Evolutionary conservation across 208 protist genomes (phyloP).

Genomic region (Leishmania guyanensis): DNA sequence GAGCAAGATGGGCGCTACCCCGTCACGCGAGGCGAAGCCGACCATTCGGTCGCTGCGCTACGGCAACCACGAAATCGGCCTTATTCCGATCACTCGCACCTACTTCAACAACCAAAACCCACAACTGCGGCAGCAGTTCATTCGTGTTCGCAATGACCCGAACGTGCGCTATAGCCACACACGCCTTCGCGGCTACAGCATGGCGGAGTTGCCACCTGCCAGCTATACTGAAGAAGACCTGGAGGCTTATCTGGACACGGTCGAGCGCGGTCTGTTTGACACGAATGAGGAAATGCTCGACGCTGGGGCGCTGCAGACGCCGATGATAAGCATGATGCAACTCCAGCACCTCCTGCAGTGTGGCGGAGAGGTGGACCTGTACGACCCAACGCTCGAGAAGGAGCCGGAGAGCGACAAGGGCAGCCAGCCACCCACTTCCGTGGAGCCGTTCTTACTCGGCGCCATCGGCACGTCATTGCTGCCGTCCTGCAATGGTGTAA

Average conservation of each 20-base stretch:
- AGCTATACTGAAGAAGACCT: constrained; percentile 60
- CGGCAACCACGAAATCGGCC: constrained; percentile 69
- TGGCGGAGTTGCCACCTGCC: constrained; percentile 50
- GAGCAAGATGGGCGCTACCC: constrained; percentile 50
- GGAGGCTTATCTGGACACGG: constrained; percentile 44
- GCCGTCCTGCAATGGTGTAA: not conserved
- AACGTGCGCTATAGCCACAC: constrained; percentile 72
- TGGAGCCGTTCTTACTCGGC: constrained; percentile 4
- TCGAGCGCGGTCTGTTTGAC: constrained; percentile 58
- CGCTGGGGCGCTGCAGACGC: constrained; percentile 24
- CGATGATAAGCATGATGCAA: constrained; percentile 18
- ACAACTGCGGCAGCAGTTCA: constrained; percentile 56
- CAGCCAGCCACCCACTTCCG: constrained; percentile 6
- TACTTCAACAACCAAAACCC: constrained; percentile 47
- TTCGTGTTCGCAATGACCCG: constrained; percentile 75
- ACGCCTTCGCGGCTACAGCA: constrained; percentile 35
- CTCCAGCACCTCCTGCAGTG: constrained; percentile 21
- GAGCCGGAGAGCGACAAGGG: not conserved
- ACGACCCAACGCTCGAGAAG: constrained; percentile 19
- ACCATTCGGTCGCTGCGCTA: constrained; percentile 71
- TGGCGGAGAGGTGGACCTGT: constrained; percentile 16
- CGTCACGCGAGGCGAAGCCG: constrained; percentile 46
- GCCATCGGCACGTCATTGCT: constrained; percentile 2
- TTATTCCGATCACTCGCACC: constrained; percentile 56
- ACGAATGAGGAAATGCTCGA: constrained; percentile 51